Base-by-base conservation (phyloP, 169 alveolate genomes). In the Eimeria falciformis region DNA sequence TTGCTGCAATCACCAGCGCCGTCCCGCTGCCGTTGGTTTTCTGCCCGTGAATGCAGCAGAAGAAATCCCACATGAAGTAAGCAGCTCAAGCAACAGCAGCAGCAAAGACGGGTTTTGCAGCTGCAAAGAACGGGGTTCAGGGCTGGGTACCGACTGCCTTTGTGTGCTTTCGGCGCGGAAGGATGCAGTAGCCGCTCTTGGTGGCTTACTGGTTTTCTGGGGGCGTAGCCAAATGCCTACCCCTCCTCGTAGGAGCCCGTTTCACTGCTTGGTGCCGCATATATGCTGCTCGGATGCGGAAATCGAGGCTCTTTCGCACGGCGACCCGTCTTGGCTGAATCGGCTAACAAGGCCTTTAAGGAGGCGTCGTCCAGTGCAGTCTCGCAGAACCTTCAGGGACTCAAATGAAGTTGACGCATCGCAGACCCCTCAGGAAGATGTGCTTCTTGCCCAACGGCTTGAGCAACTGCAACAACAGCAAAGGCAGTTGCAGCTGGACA, bases 281-380 rank as follows among this genome's bases (percentile, higher is more conserved):
- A 75, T 81, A 23, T 18, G 75, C 73, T 81, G 77, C 7, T 33
- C 17, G 29, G 78, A 81, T 21, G 90, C 90, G 40, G 77, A 55
- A 7, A 56, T 81, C 21, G 90, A 81, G 77, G 90, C 90, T 17
- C 90, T 81, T 53, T 29, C 58, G 53, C 77, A 55, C 14, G 90
- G 75, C 46, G 90, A 81, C 40, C 77, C 90, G 43, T 46, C 75
- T 3, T 81, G 90, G 90, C 37, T 56, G 56, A 55, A 5, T 40
- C 77, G 90, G 62, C 58, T 81, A 12, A 2, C 40, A 9, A 81
- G 90, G 47, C 90, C 90, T 56, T 37, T 55, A 21, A 81, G 90
- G 90, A 55, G 45, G 78, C 90, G 90, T 37, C 73, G 77, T 11
- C 33, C 75, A 53, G 45, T 29, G 9, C 55, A 81, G 45, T 56